Evolutionary conservation across 2,329 filamentous ascomycete genomes (phyloP).

Genomic region (Xylaria sp.): DNA sequence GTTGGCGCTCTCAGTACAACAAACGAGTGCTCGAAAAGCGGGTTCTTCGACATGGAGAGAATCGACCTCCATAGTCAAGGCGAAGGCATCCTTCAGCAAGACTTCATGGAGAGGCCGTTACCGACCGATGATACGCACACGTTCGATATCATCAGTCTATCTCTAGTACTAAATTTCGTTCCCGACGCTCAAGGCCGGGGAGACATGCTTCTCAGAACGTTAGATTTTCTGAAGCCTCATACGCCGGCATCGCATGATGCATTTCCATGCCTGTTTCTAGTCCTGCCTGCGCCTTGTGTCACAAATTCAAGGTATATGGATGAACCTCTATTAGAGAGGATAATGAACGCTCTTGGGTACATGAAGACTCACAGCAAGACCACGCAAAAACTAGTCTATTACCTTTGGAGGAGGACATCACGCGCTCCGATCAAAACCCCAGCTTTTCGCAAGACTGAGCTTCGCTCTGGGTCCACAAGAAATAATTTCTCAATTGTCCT

Average conservation of each 20-base stretch:
- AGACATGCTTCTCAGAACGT: slow-evolving; percentile 83
- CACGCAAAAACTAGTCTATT: slow-evolving; percentile 87
- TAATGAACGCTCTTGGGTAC: slow-evolving; percentile 85
- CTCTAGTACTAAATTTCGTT: slow-evolving; percentile 93
- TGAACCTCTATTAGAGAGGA: slow-evolving; percentile 71
- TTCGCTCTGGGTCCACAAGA: slow-evolving; percentile 77
- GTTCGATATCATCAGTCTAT: slow-evolving; percentile 93
- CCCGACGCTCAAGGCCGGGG: slow-evolving; percentile 80
- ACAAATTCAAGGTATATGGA: slow-evolving; percentile 91
- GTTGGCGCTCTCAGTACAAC: slow-evolving; percentile 86
- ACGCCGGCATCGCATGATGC: slow-evolving; percentile 46
- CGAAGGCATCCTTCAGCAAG: slow-evolving; percentile 83
- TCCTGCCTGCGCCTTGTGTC: slow-evolving; percentile 88
- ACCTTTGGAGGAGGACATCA: slow-evolving; percentile 75
- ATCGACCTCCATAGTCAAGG: slow-evolving; percentile 94
- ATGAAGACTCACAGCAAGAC: slow-evolving; percentile 72
- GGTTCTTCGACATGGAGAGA: slow-evolving; percentile 76
- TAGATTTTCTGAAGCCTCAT: slow-evolving; percentile 71
- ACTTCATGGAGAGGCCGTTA: slow-evolving; percentile 90
- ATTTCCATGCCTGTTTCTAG: slow-evolving; percentile 84
- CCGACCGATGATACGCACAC: slow-evolving; percentile 69
- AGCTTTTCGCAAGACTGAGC: slow-evolving; percentile 76
- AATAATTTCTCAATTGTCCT: slow-evolving; percentile 94
- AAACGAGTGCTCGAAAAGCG: slow-evolving; percentile 84
- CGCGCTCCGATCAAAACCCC: slow-evolving; percentile 38